Conservation (phyloP, 2,329 filamentous ascomycete genomes). For the Zasmidium angulare region DNA sequence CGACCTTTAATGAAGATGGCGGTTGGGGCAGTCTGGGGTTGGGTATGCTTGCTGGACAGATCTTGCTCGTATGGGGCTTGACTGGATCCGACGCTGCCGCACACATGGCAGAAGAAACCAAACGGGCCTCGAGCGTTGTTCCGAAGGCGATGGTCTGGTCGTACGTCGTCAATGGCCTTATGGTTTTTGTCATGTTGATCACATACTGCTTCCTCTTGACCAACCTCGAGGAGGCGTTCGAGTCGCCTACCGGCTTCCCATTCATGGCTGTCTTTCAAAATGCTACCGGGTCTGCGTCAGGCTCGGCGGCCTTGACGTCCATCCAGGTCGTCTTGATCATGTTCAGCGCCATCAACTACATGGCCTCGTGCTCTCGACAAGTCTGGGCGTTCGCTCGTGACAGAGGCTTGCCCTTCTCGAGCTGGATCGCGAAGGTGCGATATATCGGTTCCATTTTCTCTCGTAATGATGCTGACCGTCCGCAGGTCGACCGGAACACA, state of each 20-base stretch:
- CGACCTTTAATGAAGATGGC: slow-evolving; percentile 20
- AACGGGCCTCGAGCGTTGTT: slow-evolving; percentile 14
- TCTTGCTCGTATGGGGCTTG: slow-evolving; percentile 5
- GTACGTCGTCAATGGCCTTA: slow-evolving; percentile 5
- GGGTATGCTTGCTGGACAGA: slow-evolving; percentile 24
- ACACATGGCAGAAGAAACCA: slow-evolving; percentile 20
- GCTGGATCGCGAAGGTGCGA: slow-evolving; percentile 29
- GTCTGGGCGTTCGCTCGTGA: slow-evolving; percentile 46
- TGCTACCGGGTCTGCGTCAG: slow-evolving; percentile 2
- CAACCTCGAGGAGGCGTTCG: slow-evolving; percentile 4
- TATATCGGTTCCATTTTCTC: neutral
- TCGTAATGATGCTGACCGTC: neutral
- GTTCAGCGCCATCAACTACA: slow-evolving; percentile 23
- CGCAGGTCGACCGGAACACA: neutral
- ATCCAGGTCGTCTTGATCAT: slow-evolving; percentile 4
- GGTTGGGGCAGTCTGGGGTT: slow-evolving; percentile 24
- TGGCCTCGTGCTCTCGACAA: slow-evolving; percentile 45
- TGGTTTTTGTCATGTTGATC: slow-evolving; percentile 10
- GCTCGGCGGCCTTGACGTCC: neutral
- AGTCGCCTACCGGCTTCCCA: neutral
- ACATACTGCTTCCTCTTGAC: slow-evolving; percentile 8
- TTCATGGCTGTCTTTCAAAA: slow-evolving; percentile 9
- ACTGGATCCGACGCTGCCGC: slow-evolving; percentile 14
- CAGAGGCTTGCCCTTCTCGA: slow-evolving; percentile 36
- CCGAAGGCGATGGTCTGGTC: slow-evolving; percentile 26